A percentile compares a stretch with the other conserved stretches of the same genome.
Conservation (phyloP, 179 eudicot species). For the Spinacia oleracea region DNA sequence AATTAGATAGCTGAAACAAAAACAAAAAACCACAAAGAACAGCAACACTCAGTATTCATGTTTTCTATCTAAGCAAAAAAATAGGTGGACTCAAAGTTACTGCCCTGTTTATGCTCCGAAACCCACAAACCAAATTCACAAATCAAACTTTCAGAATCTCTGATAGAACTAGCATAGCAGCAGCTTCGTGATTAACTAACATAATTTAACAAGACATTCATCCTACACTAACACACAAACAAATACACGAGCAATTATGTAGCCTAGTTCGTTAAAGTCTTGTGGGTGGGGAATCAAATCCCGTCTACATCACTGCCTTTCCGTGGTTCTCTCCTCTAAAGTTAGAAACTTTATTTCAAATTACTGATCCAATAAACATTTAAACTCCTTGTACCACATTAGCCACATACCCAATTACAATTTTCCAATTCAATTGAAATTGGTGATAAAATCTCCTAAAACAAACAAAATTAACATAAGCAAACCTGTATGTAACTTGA, state of each 20-base stretch:
- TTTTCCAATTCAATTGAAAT: background rate
- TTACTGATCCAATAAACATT: background rate
- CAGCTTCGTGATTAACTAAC: background rate
- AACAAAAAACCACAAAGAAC: constrained; percentile 15
- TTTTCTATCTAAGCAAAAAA: background rate
- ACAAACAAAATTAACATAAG: background rate
- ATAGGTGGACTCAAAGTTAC: background rate
- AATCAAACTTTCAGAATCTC: background rate
- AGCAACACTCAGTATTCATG: background rate
- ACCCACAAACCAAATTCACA: background rate
- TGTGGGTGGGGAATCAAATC: background rate
- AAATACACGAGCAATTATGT: background rate
- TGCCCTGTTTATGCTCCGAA: background rate
- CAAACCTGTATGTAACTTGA: constrained; percentile 77
- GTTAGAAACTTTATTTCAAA: background rate
- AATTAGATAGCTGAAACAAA: constrained; percentile 64
- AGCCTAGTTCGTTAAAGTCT: background rate
- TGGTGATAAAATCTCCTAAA: background rate
- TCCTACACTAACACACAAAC: background rate
- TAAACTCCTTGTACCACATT: background rate
- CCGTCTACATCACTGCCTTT: background rate
- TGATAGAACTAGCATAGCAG: background rate
- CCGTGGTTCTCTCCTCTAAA: background rate
- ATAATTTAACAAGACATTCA: background rate
- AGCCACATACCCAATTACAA: background rate